Conservation (phyloP, 1,139 yeast species). For the Debaryomyces nepalensis region DNA sequence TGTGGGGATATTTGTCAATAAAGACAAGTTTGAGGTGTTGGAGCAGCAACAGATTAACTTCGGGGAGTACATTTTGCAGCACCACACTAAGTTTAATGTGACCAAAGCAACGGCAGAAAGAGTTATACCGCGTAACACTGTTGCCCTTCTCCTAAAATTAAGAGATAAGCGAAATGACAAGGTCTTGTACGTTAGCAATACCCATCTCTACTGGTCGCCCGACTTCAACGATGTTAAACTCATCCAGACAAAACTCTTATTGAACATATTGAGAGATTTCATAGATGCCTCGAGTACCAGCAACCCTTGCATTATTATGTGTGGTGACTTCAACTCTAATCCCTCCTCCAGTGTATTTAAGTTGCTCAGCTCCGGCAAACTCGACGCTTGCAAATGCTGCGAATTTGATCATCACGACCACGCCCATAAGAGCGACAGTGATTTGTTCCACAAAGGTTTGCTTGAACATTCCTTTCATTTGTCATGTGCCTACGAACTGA, state of each 20-base stretch:
- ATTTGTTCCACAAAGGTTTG: slow-evolving; percentile 20
- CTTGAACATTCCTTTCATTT: slow-evolving; percentile 29
- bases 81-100: slow-evolving; percentile 36
- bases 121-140: slow-evolving; percentile 57
- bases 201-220: slow-evolving; percentile 64
- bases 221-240: slow-evolving; percentile 58
- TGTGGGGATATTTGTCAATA: slow-evolving; percentile 56
- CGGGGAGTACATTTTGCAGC: slow-evolving; percentile 37
- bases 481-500: slow-evolving; percentile 25
- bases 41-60: slow-evolving; percentile 47
- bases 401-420: slow-evolving; percentile 35
- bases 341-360: slow-evolving; percentile 53
- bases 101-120: slow-evolving; percentile 41
- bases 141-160: slow-evolving; percentile 52
- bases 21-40: slow-evolving; percentile 47
- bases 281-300: slow-evolving; percentile 23
- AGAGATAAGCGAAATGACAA: slow-evolving; percentile 45
- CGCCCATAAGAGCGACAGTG: slow-evolving; percentile 34
- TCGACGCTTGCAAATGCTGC: slow-evolving; percentile 31
- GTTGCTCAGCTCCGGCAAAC: slow-evolving; percentile 42
- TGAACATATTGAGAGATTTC: slow-evolving; percentile 32
- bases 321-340: slow-evolving; percentile 61
- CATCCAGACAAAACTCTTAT: slow-evolving; percentile 54
- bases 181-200: slow-evolving; percentile 52
- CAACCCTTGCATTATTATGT: slow-evolving; percentile 30